Percentiles rank a stretch among this genome's conserved stretches.
Evolutionary conservation across 2,329 filamentous ascomycete species (phyloP).

Genomic region (Hypoxylon sp.): DNA sequence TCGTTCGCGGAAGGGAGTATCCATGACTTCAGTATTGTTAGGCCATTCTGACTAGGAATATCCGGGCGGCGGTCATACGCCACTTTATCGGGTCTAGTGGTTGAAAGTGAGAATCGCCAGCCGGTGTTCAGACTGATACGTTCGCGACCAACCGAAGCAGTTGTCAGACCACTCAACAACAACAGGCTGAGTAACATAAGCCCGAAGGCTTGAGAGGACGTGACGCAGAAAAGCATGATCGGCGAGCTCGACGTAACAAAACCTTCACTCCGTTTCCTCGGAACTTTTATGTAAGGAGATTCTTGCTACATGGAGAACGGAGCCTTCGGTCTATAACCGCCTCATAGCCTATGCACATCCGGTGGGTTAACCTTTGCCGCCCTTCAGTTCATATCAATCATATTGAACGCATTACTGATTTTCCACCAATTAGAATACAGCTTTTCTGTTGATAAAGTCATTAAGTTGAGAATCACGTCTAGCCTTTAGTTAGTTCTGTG

Average conservation of each 20-base stretch:
- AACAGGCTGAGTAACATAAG: background rate
- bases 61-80: constrained; percentile 2
- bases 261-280: background rate
- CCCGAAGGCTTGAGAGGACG: background rate
- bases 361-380: background rate
- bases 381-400: background rate
- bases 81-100: background rate
- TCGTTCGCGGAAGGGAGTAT: constrained; percentile 51
- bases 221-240: background rate
- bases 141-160: background rate
- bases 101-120: background rate
- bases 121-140: background rate
- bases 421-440: background rate
- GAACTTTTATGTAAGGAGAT: constrained; percentile 1
- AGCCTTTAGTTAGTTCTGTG: background rate
- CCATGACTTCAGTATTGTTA: constrained; percentile 24
- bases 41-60: background rate
- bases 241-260: background rate
- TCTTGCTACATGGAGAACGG: background rate
- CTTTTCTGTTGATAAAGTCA: background rate
- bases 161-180: background rate
- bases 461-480: background rate
- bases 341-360: background rate
- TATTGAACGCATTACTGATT: background rate
- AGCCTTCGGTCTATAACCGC: background rate